Evolutionary conservation across 2,329 filamentous ascomycete species (phyloP).

Genomic region (Cordyceps militaris): DNA sequence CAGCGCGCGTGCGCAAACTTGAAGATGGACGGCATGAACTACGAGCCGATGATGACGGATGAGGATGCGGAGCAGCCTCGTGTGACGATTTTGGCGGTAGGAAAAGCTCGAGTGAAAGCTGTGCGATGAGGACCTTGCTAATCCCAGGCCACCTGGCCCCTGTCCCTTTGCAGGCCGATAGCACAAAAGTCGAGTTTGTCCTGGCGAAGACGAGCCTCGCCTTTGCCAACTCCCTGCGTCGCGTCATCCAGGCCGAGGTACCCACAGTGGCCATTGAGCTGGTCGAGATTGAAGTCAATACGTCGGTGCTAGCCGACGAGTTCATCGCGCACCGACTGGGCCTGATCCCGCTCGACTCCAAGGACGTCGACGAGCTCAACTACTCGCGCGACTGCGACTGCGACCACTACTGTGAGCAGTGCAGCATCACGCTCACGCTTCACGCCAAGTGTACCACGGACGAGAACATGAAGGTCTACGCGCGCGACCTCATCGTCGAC

Average conservation of each 20-base stretch:
- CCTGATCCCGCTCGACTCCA: constrained; percentile 78
- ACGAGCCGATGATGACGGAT: constrained; percentile 54
- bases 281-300: constrained; percentile 88
- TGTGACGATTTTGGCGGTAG: constrained; percentile 55
- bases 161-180: constrained; percentile 56
- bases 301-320: constrained; percentile 92
- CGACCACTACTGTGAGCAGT: constrained; percentile 89
- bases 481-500: constrained; percentile 73
- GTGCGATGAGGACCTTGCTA: constrained; percentile 6
- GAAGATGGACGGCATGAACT: constrained; percentile 46
- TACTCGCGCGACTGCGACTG: constrained; percentile 96
- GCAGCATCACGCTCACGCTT: constrained; percentile 76
- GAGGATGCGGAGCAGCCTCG: constrained; percentile 49
- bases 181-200: constrained; percentile 81
- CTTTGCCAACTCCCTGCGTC: constrained; percentile 87
- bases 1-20: constrained; percentile 9
- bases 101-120: constrained; percentile 16
- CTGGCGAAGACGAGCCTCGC: constrained; percentile 82
- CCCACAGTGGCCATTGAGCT: constrained; percentile 92
- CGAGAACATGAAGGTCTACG: constrained; percentile 89
- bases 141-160: constrained; percentile 2
- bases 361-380: constrained; percentile 72
- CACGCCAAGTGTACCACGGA: constrained; percentile 80
- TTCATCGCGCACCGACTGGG: constrained; percentile 91
- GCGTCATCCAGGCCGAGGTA: constrained; percentile 87